Percentiles rank a stretch among this genome's conserved stretches.
Evolutionary conservation across 139 green algal genomes (phyloP).

Genomic region (Microglena sp.): DNA sequence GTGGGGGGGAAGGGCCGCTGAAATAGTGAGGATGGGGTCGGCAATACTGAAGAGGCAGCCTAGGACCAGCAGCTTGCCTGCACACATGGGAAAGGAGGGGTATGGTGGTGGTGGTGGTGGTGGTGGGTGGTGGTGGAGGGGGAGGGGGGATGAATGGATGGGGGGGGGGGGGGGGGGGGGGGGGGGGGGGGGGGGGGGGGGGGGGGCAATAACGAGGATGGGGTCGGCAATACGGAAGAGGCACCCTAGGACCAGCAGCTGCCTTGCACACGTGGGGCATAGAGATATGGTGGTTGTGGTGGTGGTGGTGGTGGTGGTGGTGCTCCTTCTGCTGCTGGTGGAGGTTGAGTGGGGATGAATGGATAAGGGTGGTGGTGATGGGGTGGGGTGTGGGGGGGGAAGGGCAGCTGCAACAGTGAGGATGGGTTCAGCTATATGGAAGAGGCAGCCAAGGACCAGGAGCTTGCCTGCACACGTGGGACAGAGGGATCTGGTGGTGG

Average conservation of each 20-base stretch:
- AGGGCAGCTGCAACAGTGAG: slow-evolving; percentile 30
- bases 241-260: too few relatives aligned
- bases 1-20: slow-evolving; percentile 21
- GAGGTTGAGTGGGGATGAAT: too few relatives aligned
- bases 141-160: too few relatives aligned
- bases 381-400: slow-evolving; percentile 21
- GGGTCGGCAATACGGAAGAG: slow-evolving; percentile 3
- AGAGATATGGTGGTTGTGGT: neutral
- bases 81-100: too few relatives aligned
- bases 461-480: too few relatives aligned
- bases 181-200: slow-evolving; percentile 22
- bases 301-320: neutral
- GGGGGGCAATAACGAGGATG: slow-evolving; percentile 22
- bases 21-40: neutral
- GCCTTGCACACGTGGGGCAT: too few relatives aligned
- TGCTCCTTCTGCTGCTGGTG: neutral
- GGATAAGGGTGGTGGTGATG: too few relatives aligned
- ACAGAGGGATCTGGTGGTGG: neutral
- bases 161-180: slow-evolving; percentile 4
- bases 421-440: neutral
- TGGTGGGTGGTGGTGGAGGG: too few relatives aligned
- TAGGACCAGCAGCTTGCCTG: slow-evolving; percentile 45
- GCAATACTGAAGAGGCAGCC: slow-evolving; percentile 11
- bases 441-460: too few relatives aligned
- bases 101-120: too few relatives aligned